Evolutionary conservation across 495 filamentous ascomycete species (phyloP), one percentile per base, ranked within the genome.

Genomic region (Penicillium macrosclerotiorum): DNA sequence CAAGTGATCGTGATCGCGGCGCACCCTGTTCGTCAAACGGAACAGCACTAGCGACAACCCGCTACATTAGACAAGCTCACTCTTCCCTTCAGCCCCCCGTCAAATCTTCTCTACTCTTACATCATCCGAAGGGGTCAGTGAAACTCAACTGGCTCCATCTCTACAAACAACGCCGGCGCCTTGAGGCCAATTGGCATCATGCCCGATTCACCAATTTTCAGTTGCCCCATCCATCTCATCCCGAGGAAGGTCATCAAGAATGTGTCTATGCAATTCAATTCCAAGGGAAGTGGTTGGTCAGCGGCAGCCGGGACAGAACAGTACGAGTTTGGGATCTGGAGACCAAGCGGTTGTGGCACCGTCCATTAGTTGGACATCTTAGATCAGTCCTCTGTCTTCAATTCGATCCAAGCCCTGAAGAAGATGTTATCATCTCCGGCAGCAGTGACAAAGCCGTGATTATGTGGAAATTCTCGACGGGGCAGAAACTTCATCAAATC

Each of bases 211-310:
- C 75, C 5, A 94, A 88, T 51, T 97, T 97, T 62, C 88, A 91
- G 63, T 76, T 98, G 5, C 93, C 93, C 3, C 88, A 94, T 47
- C 89, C 88, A 0, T 75, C 84, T 26, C 74, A 90, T 54, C 79
- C 80, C 20, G 81, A 89, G 19, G 93, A 97, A 58, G 88, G 86
- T 3, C 93, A 98, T 55, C 72, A 67, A 8, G 93, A 98, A 57
- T 97, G 92, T 62, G 90, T 98, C 27, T 98, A 98, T 69, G 90
- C 88, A 5, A 84, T 98, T 23, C 90, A 97, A 58, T 94, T 88
- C 57, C 83, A 83, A 31, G 74, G 85, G 0, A 84, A 88, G 34
- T 94, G 85, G 64, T 80, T 99, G 9, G 92, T 97, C 37, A 96
- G 90, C 57, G 93, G 94, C 19, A 96, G 91, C 55, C 77, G 93